Conservation (phyloP, 2,329 filamentous ascomycete genomes). For the Apiospora pterosperma region DNA sequence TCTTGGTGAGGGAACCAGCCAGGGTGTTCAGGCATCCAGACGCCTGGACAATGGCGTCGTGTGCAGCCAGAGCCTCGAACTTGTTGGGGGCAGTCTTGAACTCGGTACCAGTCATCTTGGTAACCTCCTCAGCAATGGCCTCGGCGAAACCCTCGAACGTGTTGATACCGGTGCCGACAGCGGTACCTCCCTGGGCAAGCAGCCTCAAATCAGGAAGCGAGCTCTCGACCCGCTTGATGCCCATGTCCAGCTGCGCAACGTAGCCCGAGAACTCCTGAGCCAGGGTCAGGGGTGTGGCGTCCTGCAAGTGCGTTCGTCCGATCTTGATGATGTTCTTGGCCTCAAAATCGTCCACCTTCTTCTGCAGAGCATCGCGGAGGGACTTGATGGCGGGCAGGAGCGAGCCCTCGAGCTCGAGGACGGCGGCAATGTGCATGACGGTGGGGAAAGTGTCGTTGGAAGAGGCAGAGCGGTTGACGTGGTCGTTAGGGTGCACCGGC, state of each 20-base stretch:
- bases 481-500: conserved; percentile 98
- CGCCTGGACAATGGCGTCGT: conserved; percentile 93
- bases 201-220: conserved; percentile 80
- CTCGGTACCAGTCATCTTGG: conserved; percentile 85
- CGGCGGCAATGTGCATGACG: conserved; percentile 98
- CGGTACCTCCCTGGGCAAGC: conserved; percentile 92
- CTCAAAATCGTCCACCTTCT: conserved; percentile 85
- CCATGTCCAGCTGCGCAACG: conserved; percentile 87
- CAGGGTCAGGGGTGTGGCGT: conserved; percentile 91
- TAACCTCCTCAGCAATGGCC: conserved; percentile 85
- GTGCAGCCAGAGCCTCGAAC: conserved; percentile 93
- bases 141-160: conserved; percentile 95
- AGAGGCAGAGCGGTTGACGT: conserved; percentile 98
- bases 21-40: conserved; percentile 92
- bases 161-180: conserved; percentile 96
- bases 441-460: conserved; percentile 99
- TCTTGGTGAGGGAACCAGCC: conserved; percentile 90
- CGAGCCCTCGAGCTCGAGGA: conserved; percentile 84
- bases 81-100: conserved; percentile 99
- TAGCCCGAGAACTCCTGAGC: conserved; percentile 98
- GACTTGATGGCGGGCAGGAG: conserved; percentile 80
- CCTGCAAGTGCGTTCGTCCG: conserved; percentile 93
- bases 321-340: conserved; percentile 95
- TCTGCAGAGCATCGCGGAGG: conserved; percentile 79
- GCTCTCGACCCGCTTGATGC: conserved; percentile 81